phyloP scores from a whole-genome alignment of 2,329 filamentous ascomycete species.

The Colletotrichum navitas region DNA sequence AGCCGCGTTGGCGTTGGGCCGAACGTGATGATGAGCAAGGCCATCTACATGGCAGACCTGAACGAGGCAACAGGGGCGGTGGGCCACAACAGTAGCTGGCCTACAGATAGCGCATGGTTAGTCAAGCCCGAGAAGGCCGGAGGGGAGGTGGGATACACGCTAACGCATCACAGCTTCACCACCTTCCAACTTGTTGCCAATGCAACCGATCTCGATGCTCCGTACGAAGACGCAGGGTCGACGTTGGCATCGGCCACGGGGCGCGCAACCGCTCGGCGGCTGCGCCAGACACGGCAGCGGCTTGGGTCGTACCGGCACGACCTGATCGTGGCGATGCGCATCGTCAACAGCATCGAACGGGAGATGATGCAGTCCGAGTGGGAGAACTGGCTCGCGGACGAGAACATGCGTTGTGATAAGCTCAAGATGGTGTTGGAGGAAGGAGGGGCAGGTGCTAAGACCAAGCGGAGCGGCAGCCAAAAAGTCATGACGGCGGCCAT shows the following conservation, averaged over 20 bases:
- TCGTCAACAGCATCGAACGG: slow-evolving; percentile 89
- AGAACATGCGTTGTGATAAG: slow-evolving; percentile 80
- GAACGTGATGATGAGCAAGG: slow-evolving; percentile 84
- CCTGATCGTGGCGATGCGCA: slow-evolving; percentile 87
- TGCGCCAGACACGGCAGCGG: slow-evolving; percentile 84
- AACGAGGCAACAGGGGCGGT: slow-evolving; percentile 69
- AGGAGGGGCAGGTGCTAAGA: slow-evolving; percentile 38
- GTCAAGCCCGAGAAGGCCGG: slow-evolving; percentile 38
- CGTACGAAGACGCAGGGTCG: slow-evolving; percentile 65
- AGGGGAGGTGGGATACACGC: background rate
- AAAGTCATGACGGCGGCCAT: slow-evolving; percentile 44
- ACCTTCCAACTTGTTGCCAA: slow-evolving; percentile 72
- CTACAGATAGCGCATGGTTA: slow-evolving; percentile 65
- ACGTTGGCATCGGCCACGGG: slow-evolving; percentile 62
- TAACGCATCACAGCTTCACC: slow-evolving; percentile 60
- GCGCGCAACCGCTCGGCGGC: slow-evolving; percentile 69
- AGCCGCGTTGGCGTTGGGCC: slow-evolving; percentile 81
- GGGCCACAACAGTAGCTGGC: slow-evolving; percentile 51
- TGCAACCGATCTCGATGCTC: slow-evolving; percentile 68
- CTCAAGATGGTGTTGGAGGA: slow-evolving; percentile 60
- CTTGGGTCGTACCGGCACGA: slow-evolving; percentile 90
- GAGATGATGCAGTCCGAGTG: slow-evolving; percentile 90
- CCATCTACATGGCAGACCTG: slow-evolving; percentile 86
- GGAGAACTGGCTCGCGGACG: slow-evolving; percentile 90
- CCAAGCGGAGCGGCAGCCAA: slow-evolving; percentile 32